Evolutionary conservation across 2,329 filamentous ascomycete genomes (phyloP).

Genomic region (Cercospora berteroae): DNA sequence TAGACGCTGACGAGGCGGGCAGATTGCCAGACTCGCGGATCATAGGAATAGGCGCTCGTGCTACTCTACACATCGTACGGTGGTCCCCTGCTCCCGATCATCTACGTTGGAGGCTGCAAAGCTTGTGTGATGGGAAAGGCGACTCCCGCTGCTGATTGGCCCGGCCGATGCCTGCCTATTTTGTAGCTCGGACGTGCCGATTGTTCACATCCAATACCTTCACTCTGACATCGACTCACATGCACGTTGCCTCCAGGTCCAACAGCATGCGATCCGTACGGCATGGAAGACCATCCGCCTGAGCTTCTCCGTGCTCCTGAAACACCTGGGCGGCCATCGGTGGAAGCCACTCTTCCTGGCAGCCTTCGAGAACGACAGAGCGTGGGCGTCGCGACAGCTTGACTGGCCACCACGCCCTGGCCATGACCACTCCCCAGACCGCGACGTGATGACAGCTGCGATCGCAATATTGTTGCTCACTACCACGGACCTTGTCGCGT

Average conservation of each 20-base stretch:
- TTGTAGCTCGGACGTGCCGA: not conserved
- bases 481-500: slow-evolving; percentile 11
- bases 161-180: not conserved
- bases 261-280: slow-evolving; percentile 21
- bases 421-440: slow-evolving; percentile 16
- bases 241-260: slow-evolving; percentile 8
- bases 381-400: slow-evolving; percentile 13
- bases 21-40: not conserved
- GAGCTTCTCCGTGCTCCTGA: slow-evolving; percentile 22
- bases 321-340: slow-evolving; percentile 22
- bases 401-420: slow-evolving; percentile 24
- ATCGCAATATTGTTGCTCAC: not conserved
- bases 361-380: slow-evolving; percentile 26
- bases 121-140: slow-evolving; percentile 9
- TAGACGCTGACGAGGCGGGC: slow-evolving; percentile 1
- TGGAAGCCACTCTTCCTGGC: slow-evolving; percentile 20
- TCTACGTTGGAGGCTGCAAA: slow-evolving; percentile 21
- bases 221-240: slow-evolving; percentile 1
- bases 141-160: slow-evolving; percentile 14
- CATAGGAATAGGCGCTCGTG: slow-evolving; percentile 23
- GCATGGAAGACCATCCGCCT: slow-evolving; percentile 21
- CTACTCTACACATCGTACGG: slow-evolving; percentile 12
- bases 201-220: not conserved
- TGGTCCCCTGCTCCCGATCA: slow-evolving; percentile 12
- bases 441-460: slow-evolving; percentile 8